Conservation (phyloP, 2,329 filamentous ascomycete species). For the Epichloe typhina region DNA sequence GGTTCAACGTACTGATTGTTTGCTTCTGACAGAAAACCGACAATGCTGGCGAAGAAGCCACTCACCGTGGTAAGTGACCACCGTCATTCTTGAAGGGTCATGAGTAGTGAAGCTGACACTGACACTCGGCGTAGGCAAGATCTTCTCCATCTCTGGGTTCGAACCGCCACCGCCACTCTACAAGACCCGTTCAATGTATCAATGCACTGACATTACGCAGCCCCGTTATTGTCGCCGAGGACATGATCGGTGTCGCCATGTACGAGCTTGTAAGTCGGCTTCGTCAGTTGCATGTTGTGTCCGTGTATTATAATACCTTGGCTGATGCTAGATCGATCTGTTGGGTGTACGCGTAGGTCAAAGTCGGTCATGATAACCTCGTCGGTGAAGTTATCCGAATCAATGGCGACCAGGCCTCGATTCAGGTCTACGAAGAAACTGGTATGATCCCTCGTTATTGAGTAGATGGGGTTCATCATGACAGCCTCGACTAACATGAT, state of each 20-base stretch:
- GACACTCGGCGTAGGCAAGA: conserved; percentile 35
- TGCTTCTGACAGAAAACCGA: conserved; percentile 17
- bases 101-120: conserved; percentile 10
- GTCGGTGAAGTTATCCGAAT: conserved; percentile 98
- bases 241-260: conserved; percentile 99
- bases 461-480: background rate
- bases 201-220: conserved; percentile 26
- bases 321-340: background rate
- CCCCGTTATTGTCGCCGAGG: conserved; percentile 91
- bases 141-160: conserved; percentile 50
- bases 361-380: conserved; percentile 81
- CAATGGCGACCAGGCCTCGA: conserved; percentile 86
- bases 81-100: background rate
- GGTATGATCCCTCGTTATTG: conserved; percentile 38
- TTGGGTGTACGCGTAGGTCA: conserved; percentile 43
- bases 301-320: background rate
- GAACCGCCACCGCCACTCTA: conserved; percentile 9
- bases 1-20: conserved; percentile 11
- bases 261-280: conserved; percentile 71
- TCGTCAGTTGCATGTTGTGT: background rate
- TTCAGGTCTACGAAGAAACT: conserved; percentile 99
- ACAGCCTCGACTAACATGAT: background rate
- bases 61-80: conserved; percentile 25
- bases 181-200: conserved; percentile 5
- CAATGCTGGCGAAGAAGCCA: conserved; percentile 24